phyloP scores from a whole-genome alignment of 1,284 basidiomycete genomes.

The Boletus nobilissimus region DNA sequence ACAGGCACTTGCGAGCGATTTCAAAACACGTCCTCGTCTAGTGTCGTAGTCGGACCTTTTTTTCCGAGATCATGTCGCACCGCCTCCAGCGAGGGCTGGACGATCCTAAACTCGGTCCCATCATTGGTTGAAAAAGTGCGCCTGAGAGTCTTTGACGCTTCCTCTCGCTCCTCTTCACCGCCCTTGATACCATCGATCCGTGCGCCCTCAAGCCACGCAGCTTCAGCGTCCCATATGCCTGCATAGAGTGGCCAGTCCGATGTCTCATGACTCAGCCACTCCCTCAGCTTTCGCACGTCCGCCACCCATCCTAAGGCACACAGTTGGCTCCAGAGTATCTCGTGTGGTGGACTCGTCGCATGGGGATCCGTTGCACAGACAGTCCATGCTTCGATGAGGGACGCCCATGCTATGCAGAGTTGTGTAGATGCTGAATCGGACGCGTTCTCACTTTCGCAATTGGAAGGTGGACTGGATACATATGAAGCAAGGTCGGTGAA shows the following conservation, averaged over 20 bases:
- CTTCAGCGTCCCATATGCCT: constrained; percentile 64
- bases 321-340: constrained; percentile 90
- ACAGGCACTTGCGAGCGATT: constrained; percentile 21
- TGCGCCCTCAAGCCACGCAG: constrained; percentile 81
- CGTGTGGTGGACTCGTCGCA: constrained; percentile 84
- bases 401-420: constrained; percentile 61
- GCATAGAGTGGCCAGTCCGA: constrained; percentile 50
- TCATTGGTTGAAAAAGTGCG: constrained; percentile 55
- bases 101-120: constrained; percentile 45
- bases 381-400: constrained; percentile 77
- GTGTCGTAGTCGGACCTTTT: background rate
- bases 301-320: constrained; percentile 78
- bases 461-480: constrained; percentile 44
- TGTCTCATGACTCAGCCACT: constrained; percentile 33
- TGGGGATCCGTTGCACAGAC: constrained; percentile 91
- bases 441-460: constrained; percentile 5
- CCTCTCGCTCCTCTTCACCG: constrained; percentile 70
- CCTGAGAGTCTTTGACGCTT: constrained; percentile 50
- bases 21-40: constrained; percentile 24
- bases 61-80: constrained; percentile 24
- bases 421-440: constrained; percentile 24
- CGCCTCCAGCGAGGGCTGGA: constrained; percentile 31
- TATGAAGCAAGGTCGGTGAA: constrained; percentile 59
- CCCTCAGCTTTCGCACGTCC: constrained; percentile 56
- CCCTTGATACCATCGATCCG: constrained; percentile 73